A percentile compares a stretch with the other conserved stretches of the same genome.
These are phyloP conservation scores for Phytophthora aleatoria DNA, from an alignment of 352 stramenopile species.

Conservation along the genomic window DNA sequence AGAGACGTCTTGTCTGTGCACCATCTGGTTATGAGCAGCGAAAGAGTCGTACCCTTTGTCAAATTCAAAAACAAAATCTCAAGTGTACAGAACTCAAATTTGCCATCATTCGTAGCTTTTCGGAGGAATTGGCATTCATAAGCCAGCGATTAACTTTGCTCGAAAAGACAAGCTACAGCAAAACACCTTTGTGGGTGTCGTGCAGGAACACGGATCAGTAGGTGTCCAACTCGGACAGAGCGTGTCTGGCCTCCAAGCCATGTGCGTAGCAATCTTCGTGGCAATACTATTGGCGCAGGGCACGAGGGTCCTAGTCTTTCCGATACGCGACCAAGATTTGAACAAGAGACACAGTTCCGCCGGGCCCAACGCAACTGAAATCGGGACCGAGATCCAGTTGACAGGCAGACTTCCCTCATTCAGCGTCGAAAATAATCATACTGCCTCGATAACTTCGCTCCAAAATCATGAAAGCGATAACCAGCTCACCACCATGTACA, in stretches of 20 bases:
- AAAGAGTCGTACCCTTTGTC: too few relatives aligned
- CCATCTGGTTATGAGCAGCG: slow-evolving; percentile 13
- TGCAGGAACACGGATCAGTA: too few relatives aligned
- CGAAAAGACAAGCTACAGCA: too few relatives aligned
- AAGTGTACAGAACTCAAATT: too few relatives aligned
- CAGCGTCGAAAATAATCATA: background rate
- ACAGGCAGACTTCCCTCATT: background rate
- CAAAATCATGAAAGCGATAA: background rate
- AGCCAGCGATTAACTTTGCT: too few relatives aligned
- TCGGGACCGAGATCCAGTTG: slow-evolving; percentile 2
- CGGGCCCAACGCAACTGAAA: slow-evolving; percentile 13
- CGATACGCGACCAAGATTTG: slow-evolving; percentile 11
- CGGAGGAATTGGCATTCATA: too few relatives aligned
- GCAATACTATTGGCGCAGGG: slow-evolving; percentile 20
- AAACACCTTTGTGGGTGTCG: too few relatives aligned
- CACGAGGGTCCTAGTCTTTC: slow-evolving; percentile 13
- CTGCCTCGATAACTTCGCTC: background rate
- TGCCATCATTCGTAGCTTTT: too few relatives aligned
- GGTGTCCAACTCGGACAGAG: background rate
- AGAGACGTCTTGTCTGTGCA: slow-evolving; percentile 9
- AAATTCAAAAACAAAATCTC: too few relatives aligned
- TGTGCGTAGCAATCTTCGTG: slow-evolving; percentile 1
- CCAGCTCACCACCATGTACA: background rate
- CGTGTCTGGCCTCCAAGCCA: too few relatives aligned
- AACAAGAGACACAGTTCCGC: slow-evolving; percentile 14